phyloP scores from a whole-genome alignment of 805 yeast species.

The Ogataea glucozyma region DNA sequence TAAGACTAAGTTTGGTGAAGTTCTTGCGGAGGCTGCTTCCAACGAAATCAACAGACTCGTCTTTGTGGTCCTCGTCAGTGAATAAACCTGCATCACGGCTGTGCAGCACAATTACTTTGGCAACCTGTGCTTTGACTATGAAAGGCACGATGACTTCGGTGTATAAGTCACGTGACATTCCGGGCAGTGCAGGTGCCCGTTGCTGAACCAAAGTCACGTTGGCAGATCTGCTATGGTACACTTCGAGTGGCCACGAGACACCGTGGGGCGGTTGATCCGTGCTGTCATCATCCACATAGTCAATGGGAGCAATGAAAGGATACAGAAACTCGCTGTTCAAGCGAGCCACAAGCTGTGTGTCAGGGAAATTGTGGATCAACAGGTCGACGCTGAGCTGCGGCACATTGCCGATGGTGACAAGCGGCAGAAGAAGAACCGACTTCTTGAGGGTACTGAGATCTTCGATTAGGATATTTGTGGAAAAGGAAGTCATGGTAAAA shows the following conservation, averaged over 20 bases:
- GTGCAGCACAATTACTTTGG: conserved; percentile 57
- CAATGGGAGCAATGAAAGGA: conserved; percentile 85
- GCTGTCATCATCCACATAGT: conserved; percentile 36
- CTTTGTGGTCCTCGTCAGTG: conserved; percentile 15
- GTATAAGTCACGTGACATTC: conserved; percentile 51
- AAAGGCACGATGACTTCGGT: conserved; percentile 52
- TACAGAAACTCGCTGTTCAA: conserved; percentile 64
- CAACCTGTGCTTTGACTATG: conserved; percentile 41
- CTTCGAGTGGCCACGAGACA: conserved; percentile 57
- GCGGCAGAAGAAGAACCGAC: conserved; percentile 64
- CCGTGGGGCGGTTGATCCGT: conserved; percentile 43
- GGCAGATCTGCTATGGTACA: conserved; percentile 46
- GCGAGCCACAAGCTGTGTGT: conserved; percentile 50
- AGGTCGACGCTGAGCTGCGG: conserved; percentile 83
- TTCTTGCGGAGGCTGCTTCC: not conserved
- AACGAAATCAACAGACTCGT: not conserved
- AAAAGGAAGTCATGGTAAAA: conserved; percentile 23
- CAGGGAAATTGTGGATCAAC: conserved; percentile 58
- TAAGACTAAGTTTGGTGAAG: conserved; percentile 1
- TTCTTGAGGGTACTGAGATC: conserved; percentile 26
- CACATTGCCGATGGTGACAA: conserved; percentile 84
- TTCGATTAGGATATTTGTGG: conserved; percentile 25
- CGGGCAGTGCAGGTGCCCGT: conserved; percentile 81
- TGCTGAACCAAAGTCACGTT: conserved; percentile 69
- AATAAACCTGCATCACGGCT: conserved; percentile 68